phyloP scores from a whole-genome alignment of 176 grass and related monocot species.

The Canna indica region DNA sequence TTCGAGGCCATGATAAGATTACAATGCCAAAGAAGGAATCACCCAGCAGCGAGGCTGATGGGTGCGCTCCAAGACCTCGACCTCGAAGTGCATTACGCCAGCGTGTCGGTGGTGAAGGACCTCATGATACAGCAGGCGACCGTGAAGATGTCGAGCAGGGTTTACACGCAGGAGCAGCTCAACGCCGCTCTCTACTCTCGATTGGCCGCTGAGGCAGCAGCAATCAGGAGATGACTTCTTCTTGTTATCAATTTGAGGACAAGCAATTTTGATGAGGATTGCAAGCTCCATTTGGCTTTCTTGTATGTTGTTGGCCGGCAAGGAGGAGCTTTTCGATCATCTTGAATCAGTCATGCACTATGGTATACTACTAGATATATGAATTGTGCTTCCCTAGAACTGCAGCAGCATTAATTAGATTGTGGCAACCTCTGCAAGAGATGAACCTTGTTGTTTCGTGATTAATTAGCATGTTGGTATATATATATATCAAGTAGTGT shows the following conservation, averaged over 20 bases:
- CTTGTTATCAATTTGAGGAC: neutral
- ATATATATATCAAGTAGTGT: neutral
- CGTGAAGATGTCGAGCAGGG: conserved; percentile 70
- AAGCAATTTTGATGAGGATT: neutral
- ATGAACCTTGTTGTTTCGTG: neutral
- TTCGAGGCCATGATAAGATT: conserved; percentile 79
- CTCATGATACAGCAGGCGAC: conserved; percentile 93
- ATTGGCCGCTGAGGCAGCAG: conserved; percentile 23
- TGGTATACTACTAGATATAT: neutral
- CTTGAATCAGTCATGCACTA: neutral
- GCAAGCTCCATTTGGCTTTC: no score
- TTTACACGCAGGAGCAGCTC: conserved; percentile 87
- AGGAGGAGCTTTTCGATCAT: neutral
- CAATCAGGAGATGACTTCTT: neutral
- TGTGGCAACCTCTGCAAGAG: neutral
- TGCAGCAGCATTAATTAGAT: neutral
- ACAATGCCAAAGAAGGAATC: conserved; percentile 81
- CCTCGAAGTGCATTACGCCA: conserved; percentile 80
- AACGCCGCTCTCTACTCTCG: conserved; percentile 46
- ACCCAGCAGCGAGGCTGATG: conserved; percentile 77
- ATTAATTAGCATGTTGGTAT: neutral
- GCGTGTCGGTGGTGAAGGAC: conserved; percentile 82
- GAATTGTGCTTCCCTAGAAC: neutral
- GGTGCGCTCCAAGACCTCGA: conserved; percentile 59
- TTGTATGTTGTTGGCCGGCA: neutral